Conservation (phyloP, 257 asterid species). For the Avicennia marina region DNA sequence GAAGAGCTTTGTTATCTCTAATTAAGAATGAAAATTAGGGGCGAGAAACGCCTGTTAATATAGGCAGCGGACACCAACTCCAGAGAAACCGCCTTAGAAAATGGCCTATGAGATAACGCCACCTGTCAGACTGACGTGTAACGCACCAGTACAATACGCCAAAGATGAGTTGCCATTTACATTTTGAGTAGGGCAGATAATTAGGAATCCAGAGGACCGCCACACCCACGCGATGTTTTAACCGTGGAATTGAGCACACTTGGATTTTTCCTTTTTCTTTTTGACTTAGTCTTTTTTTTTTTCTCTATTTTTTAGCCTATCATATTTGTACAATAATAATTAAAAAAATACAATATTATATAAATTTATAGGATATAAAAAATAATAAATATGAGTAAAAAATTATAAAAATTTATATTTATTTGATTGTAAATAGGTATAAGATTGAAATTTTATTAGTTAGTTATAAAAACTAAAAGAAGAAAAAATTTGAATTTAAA, state of each 20-base stretch:
- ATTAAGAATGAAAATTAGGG: neutral
- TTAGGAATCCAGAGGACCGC: neutral
- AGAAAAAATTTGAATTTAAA: too few relatives aligned
- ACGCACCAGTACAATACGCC: conserved; percentile 17
- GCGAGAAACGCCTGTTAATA: conserved; percentile 16
- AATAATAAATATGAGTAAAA: too few relatives aligned
- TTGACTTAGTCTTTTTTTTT: neutral
- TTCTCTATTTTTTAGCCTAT: too few relatives aligned
- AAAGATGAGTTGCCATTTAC: conserved; percentile 15
- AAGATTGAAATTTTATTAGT: too few relatives aligned
- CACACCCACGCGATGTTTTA: conserved; percentile 13
- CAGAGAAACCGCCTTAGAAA: neutral
- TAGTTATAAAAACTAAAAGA: too few relatives aligned
- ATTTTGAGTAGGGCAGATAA: conserved; percentile 10
- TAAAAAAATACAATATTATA: too few relatives aligned
- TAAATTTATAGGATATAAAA: too few relatives aligned
- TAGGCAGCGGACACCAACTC: conserved; percentile 25
- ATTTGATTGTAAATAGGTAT: too few relatives aligned
- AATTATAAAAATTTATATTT: too few relatives aligned
- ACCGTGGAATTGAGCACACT: neutral
- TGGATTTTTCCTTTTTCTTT: neutral
- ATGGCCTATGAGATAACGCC: conserved; percentile 5
- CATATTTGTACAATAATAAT: too few relatives aligned
- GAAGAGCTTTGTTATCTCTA: neutral
- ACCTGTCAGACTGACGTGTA: conserved; percentile 26